phyloP scores from a whole-genome alignment of 192 early-diverging fungal genomes.

The Pilobolus umbonatus region DNA sequence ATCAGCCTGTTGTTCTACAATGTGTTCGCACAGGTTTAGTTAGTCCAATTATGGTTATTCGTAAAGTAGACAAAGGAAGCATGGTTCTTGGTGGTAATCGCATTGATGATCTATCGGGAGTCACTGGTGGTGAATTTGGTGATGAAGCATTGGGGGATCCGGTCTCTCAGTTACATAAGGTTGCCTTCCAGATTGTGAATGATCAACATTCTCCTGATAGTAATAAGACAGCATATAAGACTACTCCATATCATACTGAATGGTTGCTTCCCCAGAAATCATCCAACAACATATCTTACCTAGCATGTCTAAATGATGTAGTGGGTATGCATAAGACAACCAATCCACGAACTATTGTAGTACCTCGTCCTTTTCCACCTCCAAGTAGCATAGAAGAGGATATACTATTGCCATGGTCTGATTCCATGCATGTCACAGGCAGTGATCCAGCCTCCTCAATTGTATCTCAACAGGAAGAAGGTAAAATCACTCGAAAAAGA shows the following conservation, averaged over 20 bases:
- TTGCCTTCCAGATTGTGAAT: constrained; percentile 77
- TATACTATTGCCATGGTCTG: neutral
- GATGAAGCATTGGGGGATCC: constrained; percentile 73
- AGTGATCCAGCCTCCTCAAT: constrained; percentile 15
- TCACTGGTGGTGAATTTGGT: constrained; percentile 36
- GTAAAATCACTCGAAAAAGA: constrained; percentile 32
- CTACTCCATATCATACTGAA: neutral
- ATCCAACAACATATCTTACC: constrained; percentile 44
- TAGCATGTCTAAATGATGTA: constrained; percentile 72
- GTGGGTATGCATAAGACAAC: constrained; percentile 66
- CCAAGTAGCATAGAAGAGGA: neutral
- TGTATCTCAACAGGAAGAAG: constrained; percentile 12
- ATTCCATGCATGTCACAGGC: neutral
- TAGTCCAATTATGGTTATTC: constrained; percentile 76
- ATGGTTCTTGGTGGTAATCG: constrained; percentile 66
- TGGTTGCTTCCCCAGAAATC: constrained; percentile 35
- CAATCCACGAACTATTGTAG: constrained; percentile 37
- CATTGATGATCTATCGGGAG: constrained; percentile 15
- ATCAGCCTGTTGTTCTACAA: constrained; percentile 83
- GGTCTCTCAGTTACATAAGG: constrained; percentile 88
- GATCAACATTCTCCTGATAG: constrained; percentile 26
- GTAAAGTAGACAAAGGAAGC: constrained; percentile 83
- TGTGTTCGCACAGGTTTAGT: constrained; percentile 81
- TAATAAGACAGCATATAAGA: constrained; percentile 4
- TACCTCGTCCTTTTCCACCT: neutral